Evolutionary conservation across 495 filamentous ascomycete species (phyloP).

Genomic region (Tuber borchii): DNA sequence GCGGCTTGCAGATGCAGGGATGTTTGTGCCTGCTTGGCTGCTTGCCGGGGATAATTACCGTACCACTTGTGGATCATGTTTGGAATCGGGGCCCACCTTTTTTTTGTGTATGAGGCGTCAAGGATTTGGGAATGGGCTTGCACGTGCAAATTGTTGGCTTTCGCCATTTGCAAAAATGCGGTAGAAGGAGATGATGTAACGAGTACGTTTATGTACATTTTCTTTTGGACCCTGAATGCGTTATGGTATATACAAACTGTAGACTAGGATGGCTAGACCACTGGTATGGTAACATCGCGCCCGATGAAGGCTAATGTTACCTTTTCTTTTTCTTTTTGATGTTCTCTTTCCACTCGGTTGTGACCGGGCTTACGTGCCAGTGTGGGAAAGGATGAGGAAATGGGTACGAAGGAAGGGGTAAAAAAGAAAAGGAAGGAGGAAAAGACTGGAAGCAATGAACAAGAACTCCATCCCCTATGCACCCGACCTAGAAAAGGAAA

Average conservation of each 20-base stretch:
- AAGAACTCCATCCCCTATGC: slow-evolving; percentile 4
- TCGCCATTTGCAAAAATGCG: background rate
- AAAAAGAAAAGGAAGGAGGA: background rate
- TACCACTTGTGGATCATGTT: background rate
- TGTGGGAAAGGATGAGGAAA: background rate
- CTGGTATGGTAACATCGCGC: background rate
- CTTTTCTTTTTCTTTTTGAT: background rate
- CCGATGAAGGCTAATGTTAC: background rate
- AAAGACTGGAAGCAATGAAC: background rate
- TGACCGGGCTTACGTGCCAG: background rate
- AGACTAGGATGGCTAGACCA: background rate
- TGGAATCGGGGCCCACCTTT: background rate
- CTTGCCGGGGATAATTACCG: too few relatives aligned
- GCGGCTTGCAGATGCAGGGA: too few relatives aligned
- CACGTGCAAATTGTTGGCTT: background rate
- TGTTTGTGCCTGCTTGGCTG: too few relatives aligned
- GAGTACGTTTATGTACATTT: background rate
- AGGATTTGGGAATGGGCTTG: background rate
- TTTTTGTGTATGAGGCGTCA: background rate
- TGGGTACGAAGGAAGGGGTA: background rate
- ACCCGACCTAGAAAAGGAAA: background rate
- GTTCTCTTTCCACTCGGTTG: background rate
- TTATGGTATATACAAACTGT: background rate
- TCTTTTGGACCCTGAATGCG: background rate
- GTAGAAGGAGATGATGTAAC: background rate